Evolutionary conservation across 192 early-diverging fungal species (phyloP), one percentile per base, ranked within the genome.

Genomic region (Powellomyces hirtus): DNA sequence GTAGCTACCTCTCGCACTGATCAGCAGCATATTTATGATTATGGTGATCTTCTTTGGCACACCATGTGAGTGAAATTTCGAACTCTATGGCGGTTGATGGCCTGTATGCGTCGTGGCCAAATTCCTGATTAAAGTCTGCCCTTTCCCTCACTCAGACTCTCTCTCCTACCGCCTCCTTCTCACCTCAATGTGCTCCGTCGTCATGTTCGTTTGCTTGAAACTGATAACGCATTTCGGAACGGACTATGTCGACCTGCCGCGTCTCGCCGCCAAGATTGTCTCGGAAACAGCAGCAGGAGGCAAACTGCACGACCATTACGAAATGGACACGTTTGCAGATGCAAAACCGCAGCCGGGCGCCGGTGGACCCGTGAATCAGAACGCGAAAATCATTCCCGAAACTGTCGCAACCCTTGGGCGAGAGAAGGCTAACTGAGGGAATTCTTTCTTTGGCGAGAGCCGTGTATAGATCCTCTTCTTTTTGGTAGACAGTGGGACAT

Each of bases 161-260:
- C 34, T 44, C 26, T 46, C 34, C 27, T 71, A 57, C 46, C 59
- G 49, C 13, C 31, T 66, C 38, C n/a, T 75, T 13, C 30, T 59
- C n/a, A 59, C 64, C 11, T 18, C 51, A 20, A 33, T 75, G 30
- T 81, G 69, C 45, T 0, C 50, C 30, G 66, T 38, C 22, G 27
- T 74, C 22, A 42, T 71, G 8, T 42, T 55, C 30, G 53, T 59
- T 13, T 45, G 61, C 34, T 8, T 68, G 4, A 55, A 70, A 20
- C 68, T 73, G 26, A 75, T 83, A 0, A 31, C 77, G 37, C 50
- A 34, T 27, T 72, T 70, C 50, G 81, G 81, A 29, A 46, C 59
- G 4, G 81, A 83, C 30, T 81, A 79, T 68, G 81, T 83, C 20
- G 75, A 83, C 40, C 29, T 60, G 38, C 81, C 81, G 13, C 71